A percentile compares a stretch with the other conserved stretches of the same genome.
Evolutionary conservation across 2,329 filamentous ascomycete genomes (phyloP).

Genomic region (Microsporum canis): DNA sequence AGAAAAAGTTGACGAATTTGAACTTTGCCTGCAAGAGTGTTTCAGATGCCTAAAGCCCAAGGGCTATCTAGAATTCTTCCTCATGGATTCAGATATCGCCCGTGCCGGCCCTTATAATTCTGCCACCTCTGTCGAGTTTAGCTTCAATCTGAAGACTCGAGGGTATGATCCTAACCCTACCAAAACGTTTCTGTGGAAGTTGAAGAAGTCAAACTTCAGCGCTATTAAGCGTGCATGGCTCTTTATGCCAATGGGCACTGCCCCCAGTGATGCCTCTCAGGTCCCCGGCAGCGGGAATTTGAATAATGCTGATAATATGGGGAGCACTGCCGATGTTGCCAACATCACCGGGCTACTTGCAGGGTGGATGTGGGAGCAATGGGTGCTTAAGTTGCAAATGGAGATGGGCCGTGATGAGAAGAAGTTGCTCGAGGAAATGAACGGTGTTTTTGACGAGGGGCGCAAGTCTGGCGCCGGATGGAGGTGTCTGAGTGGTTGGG

Average conservation of each 20-base stretch:
- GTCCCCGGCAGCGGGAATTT: constrained; percentile 16
- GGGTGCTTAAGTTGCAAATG: constrained; percentile 77
- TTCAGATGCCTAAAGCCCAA: constrained; percentile 86
- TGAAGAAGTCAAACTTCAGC: constrained; percentile 66
- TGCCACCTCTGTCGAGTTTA: constrained; percentile 82
- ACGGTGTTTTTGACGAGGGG: constrained; percentile 49
- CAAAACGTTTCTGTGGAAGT: constrained; percentile 63
- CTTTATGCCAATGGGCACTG: constrained; percentile 66
- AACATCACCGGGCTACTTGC: constrained; percentile 71
- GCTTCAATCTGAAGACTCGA: constrained; percentile 74
- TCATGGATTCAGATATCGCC: constrained; percentile 83
- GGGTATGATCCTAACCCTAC: constrained; percentile 83
- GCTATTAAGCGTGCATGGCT: constrained; percentile 77
- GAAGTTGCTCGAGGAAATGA: constrained; percentile 44
- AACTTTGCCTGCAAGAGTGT: constrained; percentile 72
- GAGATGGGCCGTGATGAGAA: constrained; percentile 62
- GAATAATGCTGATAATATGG: constrained; percentile 45
- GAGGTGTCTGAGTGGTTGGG: constrained; percentile 50
- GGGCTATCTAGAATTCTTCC: constrained; percentile 79
- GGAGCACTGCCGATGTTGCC: constrained; percentile 60
- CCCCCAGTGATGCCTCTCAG: constrained; percentile 6
- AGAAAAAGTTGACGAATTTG: constrained; percentile 72
- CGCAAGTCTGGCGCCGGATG: constrained; percentile 47
- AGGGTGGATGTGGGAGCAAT: constrained; percentile 90
- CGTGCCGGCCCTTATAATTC: constrained; percentile 69